Evolutionary conservation across 2,329 filamentous ascomycete species (phyloP), one percentile per base, ranked within the genome.

Genomic region (Cladosporium velox): DNA sequence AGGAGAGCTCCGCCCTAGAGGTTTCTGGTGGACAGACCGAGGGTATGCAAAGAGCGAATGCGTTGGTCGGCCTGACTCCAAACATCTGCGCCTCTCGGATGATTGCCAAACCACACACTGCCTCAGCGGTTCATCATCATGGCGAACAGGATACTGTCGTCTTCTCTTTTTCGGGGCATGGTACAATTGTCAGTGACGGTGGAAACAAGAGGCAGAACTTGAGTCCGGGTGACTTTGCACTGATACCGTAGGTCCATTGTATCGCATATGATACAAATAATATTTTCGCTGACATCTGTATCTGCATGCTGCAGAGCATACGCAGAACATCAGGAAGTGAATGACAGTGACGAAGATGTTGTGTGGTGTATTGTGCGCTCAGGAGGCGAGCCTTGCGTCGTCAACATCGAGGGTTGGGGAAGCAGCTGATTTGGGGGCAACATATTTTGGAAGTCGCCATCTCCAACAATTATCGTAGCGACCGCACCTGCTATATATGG

Each of bases 61-160:
- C 89, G n/a, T 83, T 92, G 59, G 82, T 89, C 55, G 83, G 86
- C 73, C 84, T 87, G 75, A 88, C 85, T 64, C 85, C 89, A 67
- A 85, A 85, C 67, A 84, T 92, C 77, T 91, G 89, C 74, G 88
- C 88, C 34, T 87, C 87, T 55, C 84, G 88, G 86, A 77, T 79
- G 85, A 85, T 88, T 47, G 86, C 88, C 2, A 86, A 87, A 69
- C 87, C 89, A 7, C 83, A 85, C 62, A 87, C 86, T 32, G 78
- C 83, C 2, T 88, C 87, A 0, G 84, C 86, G 6, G 81, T 92
- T 26, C 88, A 90, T 69, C 90, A 92, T 72, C 88, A 91, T 71
- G 89, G 88, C 64, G 84, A 88, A 73, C 87, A 91, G 82, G 89
- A 92, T 70, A 88, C 88, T 8, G 88, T 92, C 62, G 84, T 91